A percentile compares a stretch with the other conserved stretches of the same genome.
phyloP scores from a whole-genome alignment of 495 filamentous ascomycete genomes.

The Penicillium ochrochloron region DNA sequence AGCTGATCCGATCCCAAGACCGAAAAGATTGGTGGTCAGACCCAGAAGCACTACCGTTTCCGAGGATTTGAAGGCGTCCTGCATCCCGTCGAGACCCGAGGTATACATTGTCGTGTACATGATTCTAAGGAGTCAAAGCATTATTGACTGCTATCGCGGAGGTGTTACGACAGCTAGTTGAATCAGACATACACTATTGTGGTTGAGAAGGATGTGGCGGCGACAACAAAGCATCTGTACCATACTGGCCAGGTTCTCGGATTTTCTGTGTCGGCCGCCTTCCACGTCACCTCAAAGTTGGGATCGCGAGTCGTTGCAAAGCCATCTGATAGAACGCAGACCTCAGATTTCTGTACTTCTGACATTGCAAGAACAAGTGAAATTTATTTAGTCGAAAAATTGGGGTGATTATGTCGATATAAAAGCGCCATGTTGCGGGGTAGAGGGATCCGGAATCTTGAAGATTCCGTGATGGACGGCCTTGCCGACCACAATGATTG shows the following conservation, averaged over 20 bases:
- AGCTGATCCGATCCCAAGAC: conserved; percentile 69
- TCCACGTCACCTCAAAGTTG: conserved; percentile 70
- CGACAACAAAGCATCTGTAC: conserved; percentile 64
- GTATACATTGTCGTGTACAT: conserved; percentile 81
- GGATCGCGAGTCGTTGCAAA: conserved; percentile 36
- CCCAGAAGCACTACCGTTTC: conserved; percentile 67
- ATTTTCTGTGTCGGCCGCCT: conserved; percentile 61
- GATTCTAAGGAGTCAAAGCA: conserved; percentile 42
- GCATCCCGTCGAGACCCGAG: conserved; percentile 66
- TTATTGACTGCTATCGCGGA: background rate
- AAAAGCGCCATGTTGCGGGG: conserved; percentile 16
- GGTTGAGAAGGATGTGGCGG: conserved; percentile 65
- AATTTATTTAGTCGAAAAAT: background rate
- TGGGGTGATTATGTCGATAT: background rate
- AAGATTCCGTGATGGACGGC: conserved; percentile 24
- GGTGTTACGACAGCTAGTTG: too few species aligned
- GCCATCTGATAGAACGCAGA: background rate
- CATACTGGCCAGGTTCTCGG: conserved; percentile 70
- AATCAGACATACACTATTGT: conserved; percentile 56
- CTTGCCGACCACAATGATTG: background rate
- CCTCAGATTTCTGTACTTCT: background rate
- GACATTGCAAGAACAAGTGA: conserved; percentile 3
- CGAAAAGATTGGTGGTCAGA: conserved; percentile 72
- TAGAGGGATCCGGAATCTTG: conserved; percentile 24
- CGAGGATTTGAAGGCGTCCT: conserved; percentile 60